These are phyloP conservation scores for Naganishia cerealis DNA, from an alignment of 1,284 basidiomycete species.

Conservation along the genomic window DNA sequence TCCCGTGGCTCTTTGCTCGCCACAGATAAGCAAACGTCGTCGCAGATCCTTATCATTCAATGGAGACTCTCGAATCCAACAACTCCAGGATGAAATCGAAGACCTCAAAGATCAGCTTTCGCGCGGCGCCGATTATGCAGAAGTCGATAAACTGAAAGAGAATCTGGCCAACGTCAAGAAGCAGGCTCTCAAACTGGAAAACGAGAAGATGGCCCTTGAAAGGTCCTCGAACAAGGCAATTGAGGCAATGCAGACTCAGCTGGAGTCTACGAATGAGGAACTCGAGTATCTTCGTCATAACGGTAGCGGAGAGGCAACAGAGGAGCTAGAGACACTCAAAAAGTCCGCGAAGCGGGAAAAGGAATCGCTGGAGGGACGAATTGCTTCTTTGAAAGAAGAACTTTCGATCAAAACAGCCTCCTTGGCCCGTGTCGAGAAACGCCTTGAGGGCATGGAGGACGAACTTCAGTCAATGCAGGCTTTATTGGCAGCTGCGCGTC, in stretches of 20 bases:
- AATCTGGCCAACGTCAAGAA: conserved; percentile 35
- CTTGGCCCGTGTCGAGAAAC: conserved; percentile 10
- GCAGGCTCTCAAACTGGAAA: conserved; percentile 49
- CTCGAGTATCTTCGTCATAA: conserved; percentile 39
- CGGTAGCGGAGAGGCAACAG: not conserved
- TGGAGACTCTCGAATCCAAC: conserved; percentile 28
- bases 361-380: conserved; percentile 12
- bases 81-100: conserved; percentile 31
- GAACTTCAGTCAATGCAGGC: conserved; percentile 13
- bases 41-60: conserved; percentile 30
- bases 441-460: conserved; percentile 23
- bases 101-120: conserved; percentile 31
- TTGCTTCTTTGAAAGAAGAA: conserved; percentile 19
- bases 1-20: not conserved
- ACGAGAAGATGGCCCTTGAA: conserved; percentile 50
- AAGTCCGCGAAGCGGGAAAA: conserved; percentile 25
- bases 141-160: conserved; percentile 39
- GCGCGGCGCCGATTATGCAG: conserved; percentile 27
- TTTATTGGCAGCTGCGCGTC: not conserved
- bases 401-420: conserved; percentile 14
- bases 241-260: conserved; percentile 42
- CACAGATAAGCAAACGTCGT: conserved; percentile 19
- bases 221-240: conserved; percentile 41
- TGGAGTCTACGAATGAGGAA: conserved; percentile 49
- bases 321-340: conserved; percentile 29